Evolutionary conservation across 805 yeast genomes (phyloP).

Genomic region (Lipomyces mesembrius): DNA sequence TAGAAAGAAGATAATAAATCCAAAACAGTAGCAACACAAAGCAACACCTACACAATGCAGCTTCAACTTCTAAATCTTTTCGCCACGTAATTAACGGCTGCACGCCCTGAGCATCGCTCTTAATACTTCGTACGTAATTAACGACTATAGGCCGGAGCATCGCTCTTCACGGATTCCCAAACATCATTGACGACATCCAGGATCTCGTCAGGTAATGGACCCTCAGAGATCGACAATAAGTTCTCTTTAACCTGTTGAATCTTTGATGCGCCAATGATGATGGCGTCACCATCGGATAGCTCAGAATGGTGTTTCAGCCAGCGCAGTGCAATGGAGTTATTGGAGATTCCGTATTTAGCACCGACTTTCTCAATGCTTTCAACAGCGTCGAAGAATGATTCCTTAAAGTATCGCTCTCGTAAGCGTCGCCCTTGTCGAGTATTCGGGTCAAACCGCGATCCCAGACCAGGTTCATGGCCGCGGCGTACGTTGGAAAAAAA

Average conservation of each 20-base stretch:
- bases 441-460: conserved; percentile 25
- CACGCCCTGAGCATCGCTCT: conserved; percentile 38
- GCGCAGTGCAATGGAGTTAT: conserved; percentile 18
- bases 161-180: conserved; percentile 40
- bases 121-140: background rate
- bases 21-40: background rate
- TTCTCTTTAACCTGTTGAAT: conserved; percentile 27
- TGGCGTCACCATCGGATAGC: conserved; percentile 30
- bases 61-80: background rate
- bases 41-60: background rate
- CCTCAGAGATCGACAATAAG: conserved; percentile 38
- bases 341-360: conserved; percentile 19
- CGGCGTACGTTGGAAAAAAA: conserved; percentile 32
- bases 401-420: conserved; percentile 33
- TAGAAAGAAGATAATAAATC: background rate
- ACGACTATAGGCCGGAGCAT: conserved; percentile 36
- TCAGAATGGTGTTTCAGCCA: conserved; percentile 19
- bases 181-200: conserved; percentile 39
- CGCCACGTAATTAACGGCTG: background rate
- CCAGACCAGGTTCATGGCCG: conserved; percentile 29
- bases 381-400: conserved; percentile 28
- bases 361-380: conserved; percentile 16
- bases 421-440: conserved; percentile 23
- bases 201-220: conserved; percentile 39
- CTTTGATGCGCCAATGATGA: conserved; percentile 32